Evolutionary conservation across 106 monocot genomes (phyloP).

Genomic region (Acanthochlamys bracteata): DNA sequence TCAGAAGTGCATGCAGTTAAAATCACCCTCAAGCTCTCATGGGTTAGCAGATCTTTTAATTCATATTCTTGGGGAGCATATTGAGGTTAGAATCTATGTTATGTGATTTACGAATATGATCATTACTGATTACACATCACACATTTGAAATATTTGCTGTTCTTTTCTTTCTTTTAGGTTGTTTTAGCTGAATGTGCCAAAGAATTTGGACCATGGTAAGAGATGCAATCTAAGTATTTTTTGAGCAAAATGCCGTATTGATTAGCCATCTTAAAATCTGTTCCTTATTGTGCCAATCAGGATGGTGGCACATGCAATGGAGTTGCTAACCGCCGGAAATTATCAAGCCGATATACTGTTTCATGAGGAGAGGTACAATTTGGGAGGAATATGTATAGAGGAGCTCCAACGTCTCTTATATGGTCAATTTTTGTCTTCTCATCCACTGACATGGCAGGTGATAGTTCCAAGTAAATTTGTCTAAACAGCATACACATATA

Average conservation of each 20-base stretch:
- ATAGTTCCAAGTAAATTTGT: slow-evolving; percentile 12
- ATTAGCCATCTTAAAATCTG: neutral
- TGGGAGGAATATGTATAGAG: slow-evolving; percentile 80
- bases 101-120: too few species aligned
- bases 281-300: slow-evolving; percentile 16
- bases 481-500: too few species aligned
- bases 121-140: too few species aligned
- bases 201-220: slow-evolving; percentile 89
- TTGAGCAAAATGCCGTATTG: too few species aligned
- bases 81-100: slow-evolving; percentile 37
- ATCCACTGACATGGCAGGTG: slow-evolving; percentile 90
- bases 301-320: slow-evolving; percentile 86
- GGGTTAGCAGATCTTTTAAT: slow-evolving; percentile 50
- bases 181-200: slow-evolving; percentile 86
- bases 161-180: slow-evolving; percentile 42
- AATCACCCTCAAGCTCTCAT: slow-evolving; percentile 32
- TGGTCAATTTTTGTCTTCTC: slow-evolving; percentile 88
- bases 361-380: slow-evolving; percentile 76
- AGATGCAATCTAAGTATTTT: too few species aligned
- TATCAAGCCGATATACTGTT: slow-evolving; percentile 61
- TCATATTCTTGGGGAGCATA: slow-evolving; percentile 79
- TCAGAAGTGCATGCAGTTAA: slow-evolving; percentile 79
- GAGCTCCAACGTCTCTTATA: slow-evolving; percentile 84
- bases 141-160: too few species aligned
- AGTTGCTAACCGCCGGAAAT: slow-evolving; percentile 59